These are phyloP conservation scores for Didymella glomerata DNA, from an alignment of 2,329 filamentous ascomycete genomes.

Conservation along the genomic window DNA sequence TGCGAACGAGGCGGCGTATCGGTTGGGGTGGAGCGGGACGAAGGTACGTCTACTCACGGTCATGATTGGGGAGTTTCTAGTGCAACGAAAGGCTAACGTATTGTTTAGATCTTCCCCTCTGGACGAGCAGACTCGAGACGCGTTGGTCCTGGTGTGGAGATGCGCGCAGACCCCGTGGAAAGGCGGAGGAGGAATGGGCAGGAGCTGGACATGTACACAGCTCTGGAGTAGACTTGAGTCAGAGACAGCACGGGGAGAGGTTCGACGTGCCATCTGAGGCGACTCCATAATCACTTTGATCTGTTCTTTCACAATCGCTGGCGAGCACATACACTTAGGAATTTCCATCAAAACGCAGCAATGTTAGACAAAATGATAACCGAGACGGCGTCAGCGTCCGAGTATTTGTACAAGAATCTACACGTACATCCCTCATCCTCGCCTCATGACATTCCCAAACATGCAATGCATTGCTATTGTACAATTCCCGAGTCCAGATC, in stretches of 20 bases:
- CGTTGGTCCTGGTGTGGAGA: slow-evolving; percentile 83
- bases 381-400: slow-evolving; percentile 25
- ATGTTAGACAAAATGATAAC: slow-evolving; percentile 6
- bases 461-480: slow-evolving; percentile 28
- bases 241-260: no score
- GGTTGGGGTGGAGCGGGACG: slow-evolving; percentile 91
- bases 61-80: no score
- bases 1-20: slow-evolving; percentile 92
- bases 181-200: slow-evolving; percentile 60
- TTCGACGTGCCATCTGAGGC: no score
- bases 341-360: no score
- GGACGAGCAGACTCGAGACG: slow-evolving; percentile 68
- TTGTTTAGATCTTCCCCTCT: slow-evolving; percentile 63
- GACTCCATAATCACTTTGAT: no score
- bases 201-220: slow-evolving; percentile 71
- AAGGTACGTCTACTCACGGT: slow-evolving; percentile 79
- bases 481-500: slow-evolving; percentile 27
- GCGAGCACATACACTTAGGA: no score
- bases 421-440: slow-evolving; percentile 13
- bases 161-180: slow-evolving; percentile 71
- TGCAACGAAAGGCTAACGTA: background rate
- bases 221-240: slow-evolving; percentile 65
- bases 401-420: slow-evolving; percentile 29
- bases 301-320: no score
- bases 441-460: slow-evolving; percentile 6